Conservation (phyloP, 257 asterid genomes). For the Ilex asprella region DNA sequence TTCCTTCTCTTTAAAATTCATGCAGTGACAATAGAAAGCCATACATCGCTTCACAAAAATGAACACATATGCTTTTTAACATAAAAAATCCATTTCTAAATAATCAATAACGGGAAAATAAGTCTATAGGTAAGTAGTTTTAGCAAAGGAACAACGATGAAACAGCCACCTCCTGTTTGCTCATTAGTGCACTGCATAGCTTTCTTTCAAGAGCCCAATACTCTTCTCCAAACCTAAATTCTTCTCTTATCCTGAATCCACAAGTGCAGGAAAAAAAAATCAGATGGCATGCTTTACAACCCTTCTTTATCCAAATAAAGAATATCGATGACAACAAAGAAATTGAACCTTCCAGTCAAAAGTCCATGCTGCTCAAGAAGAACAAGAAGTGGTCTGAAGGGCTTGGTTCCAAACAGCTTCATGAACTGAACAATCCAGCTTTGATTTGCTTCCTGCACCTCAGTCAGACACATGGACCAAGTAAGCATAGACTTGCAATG, state of each 20-base stretch:
- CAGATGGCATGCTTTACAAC: conserved; percentile 5
- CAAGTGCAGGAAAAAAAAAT: conserved; percentile 4
- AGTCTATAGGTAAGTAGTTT: background rate
- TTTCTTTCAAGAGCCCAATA: conserved; percentile 94
- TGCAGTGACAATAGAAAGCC: no score
- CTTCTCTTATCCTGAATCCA: conserved; percentile 57
- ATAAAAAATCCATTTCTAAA: no score
- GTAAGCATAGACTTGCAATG: conserved; percentile 7
- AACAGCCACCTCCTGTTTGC: conserved; percentile 46
- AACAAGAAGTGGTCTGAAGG: conserved; percentile 63
- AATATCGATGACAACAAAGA: conserved; percentile 1
- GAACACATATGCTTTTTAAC: no score
- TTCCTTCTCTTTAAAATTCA: no score
- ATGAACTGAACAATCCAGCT: conserved; percentile 19
- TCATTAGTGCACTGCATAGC: conserved; percentile 51
- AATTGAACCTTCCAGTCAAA: conserved; percentile 57
- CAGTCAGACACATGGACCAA: conserved; percentile 7
- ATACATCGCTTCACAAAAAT: no score
- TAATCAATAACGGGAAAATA: no score
- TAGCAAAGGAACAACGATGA: conserved; percentile 1
- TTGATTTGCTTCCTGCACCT: conserved; percentile 27
- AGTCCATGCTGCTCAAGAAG: conserved; percentile 53
- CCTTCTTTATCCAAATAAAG: background rate
- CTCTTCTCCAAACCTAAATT: conserved; percentile 64
- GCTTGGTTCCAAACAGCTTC: conserved; percentile 35